Conservation (phyloP, 2,329 filamentous ascomycete genomes). For the Ophidiomyces ophidiicola region DNA sequence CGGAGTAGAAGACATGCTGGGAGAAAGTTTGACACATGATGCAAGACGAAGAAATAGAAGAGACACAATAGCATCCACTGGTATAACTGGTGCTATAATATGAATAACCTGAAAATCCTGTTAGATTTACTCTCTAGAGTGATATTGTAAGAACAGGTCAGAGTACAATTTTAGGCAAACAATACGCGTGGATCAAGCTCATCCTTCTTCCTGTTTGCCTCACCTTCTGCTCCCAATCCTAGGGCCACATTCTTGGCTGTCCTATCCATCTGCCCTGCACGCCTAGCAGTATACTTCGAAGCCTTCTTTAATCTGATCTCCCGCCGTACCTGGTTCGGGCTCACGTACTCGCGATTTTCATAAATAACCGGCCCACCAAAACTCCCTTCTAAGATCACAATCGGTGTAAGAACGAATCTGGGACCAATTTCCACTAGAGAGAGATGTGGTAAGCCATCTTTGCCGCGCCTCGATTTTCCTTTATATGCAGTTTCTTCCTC, state of each 20-base stretch:
- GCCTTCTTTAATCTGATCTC: slow-evolving; percentile 69
- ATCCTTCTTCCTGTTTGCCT: slow-evolving; percentile 50
- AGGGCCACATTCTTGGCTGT: slow-evolving; percentile 63
- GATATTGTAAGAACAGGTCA: too few relatives aligned
- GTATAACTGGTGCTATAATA: too few relatives aligned
- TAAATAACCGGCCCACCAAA: slow-evolving; percentile 96
- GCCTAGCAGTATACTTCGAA: slow-evolving; percentile 60
- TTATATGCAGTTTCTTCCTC: slow-evolving; percentile 29
- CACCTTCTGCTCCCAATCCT: slow-evolving; percentile 59
- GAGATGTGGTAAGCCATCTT: slow-evolving; percentile 56
- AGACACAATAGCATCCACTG: too few relatives aligned
- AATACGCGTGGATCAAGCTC: slow-evolving; percentile 64
- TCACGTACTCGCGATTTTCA: slow-evolving; percentile 95
- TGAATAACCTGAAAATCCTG: too few relatives aligned
- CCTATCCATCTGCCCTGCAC: slow-evolving; percentile 60
- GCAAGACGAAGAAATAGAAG: too few relatives aligned
- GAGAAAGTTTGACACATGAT: too few relatives aligned
- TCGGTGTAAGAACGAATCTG: slow-evolving; percentile 82
- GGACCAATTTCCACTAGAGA: slow-evolving; percentile 87
- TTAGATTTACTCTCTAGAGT: too few relatives aligned
- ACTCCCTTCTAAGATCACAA: slow-evolving; percentile 85
- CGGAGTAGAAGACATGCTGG: not conserved
- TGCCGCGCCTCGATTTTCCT: slow-evolving; percentile 32
- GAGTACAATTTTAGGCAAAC: slow-evolving; percentile 56
- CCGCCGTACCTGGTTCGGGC: slow-evolving; percentile 81